phyloP scores from a whole-genome alignment of 208 protist genomes.

The Wallacemonas rigidus region DNA sequence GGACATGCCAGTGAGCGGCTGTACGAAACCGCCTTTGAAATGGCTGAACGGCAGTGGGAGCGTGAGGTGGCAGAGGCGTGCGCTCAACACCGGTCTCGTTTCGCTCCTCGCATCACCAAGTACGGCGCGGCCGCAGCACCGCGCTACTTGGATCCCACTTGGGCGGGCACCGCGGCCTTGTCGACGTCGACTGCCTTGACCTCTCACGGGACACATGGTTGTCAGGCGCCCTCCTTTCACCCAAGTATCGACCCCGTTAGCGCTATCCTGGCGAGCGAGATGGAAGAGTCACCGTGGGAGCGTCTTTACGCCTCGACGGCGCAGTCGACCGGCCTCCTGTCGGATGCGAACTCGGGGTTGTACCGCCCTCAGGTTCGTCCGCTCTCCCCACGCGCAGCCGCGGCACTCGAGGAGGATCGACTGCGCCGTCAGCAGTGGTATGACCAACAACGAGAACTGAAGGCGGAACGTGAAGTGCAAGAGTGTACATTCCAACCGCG shows the following conservation, averaged over 20 bases:
- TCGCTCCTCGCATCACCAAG: slow-evolving; percentile 57
- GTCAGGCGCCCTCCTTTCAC: slow-evolving; percentile 21
- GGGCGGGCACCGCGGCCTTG: too few relatives aligned
- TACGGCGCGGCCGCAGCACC: slow-evolving; percentile 32
- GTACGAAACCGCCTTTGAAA: slow-evolving; percentile 49
- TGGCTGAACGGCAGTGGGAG: slow-evolving; percentile 43
- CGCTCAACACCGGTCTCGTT: slow-evolving; percentile 23
- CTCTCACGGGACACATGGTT: too few relatives aligned
- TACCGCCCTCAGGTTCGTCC: slow-evolving; percentile 18
- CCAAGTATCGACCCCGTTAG: slow-evolving; percentile 73
- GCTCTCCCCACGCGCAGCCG: slow-evolving; percentile 33
- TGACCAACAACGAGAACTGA: slow-evolving; percentile 34
- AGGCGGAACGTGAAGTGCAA: slow-evolving; percentile 32
- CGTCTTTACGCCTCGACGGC: neutral
- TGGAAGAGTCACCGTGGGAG: neutral
- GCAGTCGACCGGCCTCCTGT: neutral
- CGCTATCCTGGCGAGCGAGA: slow-evolving; percentile 23
- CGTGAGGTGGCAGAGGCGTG: slow-evolving; percentile 25
- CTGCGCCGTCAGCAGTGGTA: slow-evolving; percentile 47
- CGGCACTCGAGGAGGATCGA: slow-evolving; percentile 44
- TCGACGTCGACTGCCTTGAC: too few relatives aligned
- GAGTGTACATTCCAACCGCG: slow-evolving; percentile 62
- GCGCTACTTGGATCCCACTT: slow-evolving; percentile 22
- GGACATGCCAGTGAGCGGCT: slow-evolving; percentile 51
- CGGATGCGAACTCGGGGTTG: neutral